Evolutionary conservation across 345 rosid genomes (phyloP).

Genomic region (Rhodamnia argentea): DNA sequence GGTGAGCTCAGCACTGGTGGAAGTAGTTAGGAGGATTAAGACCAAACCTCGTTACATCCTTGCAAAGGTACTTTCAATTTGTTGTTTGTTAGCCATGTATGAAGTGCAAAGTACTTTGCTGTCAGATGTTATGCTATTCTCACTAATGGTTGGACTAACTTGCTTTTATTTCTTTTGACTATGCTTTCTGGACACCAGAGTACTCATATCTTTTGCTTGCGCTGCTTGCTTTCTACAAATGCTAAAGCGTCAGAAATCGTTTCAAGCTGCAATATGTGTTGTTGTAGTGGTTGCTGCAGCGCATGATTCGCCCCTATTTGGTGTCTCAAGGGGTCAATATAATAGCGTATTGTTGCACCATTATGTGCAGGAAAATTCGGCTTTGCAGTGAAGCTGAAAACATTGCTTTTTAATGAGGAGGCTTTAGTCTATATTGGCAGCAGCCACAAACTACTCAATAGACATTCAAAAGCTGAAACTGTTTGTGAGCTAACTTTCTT

Average conservation of each 20-base stretch:
- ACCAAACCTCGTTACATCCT: conserved; percentile 91
- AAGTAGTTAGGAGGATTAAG: conserved; percentile 65
- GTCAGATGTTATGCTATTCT: neutral
- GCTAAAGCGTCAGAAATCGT: neutral
- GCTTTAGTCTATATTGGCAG: neutral
- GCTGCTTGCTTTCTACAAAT: neutral
- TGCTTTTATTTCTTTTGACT: neutral
- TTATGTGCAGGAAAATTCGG: neutral
- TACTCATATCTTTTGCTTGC: neutral
- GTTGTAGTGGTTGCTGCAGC: neutral
- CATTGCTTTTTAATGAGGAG: neutral
- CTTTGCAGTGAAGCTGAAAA: neutral
- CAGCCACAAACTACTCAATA: neutral
- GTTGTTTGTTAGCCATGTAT: neutral
- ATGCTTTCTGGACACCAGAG: neutral
- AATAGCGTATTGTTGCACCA: neutral
- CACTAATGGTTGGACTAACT: neutral
- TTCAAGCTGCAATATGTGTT: neutral
- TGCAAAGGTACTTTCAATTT: conserved; percentile 58
- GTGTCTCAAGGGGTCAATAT: neutral
- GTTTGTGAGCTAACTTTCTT: neutral
- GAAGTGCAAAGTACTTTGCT: neutral
- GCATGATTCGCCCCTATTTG: neutral
- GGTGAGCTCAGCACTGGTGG: conserved; percentile 97
- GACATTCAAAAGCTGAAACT: neutral